phyloP scores from a whole-genome alignment of 176 grass and related monocot genomes.

The Raddia distichophylla region DNA sequence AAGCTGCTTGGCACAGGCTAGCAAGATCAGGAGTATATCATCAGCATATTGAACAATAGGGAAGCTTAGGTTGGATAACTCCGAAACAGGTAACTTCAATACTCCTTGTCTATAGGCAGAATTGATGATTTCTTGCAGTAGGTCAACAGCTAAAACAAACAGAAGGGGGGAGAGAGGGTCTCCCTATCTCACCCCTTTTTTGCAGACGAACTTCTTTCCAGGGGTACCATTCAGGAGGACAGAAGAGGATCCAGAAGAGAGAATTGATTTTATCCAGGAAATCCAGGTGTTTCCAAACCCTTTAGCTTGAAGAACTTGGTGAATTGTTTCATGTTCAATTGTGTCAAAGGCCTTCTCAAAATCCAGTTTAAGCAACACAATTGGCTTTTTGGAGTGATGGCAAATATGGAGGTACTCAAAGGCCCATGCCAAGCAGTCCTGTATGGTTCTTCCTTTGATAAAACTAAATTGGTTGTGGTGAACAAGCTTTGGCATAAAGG shows the following conservation, averaged over 20 bases:
- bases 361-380: too few species aligned
- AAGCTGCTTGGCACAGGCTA: too few species aligned
- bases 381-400: neutral
- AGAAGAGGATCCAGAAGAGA: neutral
- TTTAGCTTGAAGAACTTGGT: too few species aligned
- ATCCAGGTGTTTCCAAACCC: too few species aligned
- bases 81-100: too few species aligned
- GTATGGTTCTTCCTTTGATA: neutral
- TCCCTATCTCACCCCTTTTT: neutral
- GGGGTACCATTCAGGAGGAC: neutral
- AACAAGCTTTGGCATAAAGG: too few species aligned
- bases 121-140: neutral
- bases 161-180: neutral
- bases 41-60: neutral
- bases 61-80: too few species aligned
- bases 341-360: neutral
- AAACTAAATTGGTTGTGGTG: neutral
- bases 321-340: neutral
- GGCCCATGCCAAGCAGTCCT: neutral
- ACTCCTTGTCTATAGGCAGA: neutral
- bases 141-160: neutral
- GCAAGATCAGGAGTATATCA: neutral
- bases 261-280: neutral
- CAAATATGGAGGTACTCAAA: neutral
- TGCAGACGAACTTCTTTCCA: neutral